Percentiles rank a stretch among this genome's conserved stretches.
These are phyloP conservation scores for Mycena crocata DNA, from an alignment of 768 basidiomycete species.

Conservation along the genomic window DNA sequence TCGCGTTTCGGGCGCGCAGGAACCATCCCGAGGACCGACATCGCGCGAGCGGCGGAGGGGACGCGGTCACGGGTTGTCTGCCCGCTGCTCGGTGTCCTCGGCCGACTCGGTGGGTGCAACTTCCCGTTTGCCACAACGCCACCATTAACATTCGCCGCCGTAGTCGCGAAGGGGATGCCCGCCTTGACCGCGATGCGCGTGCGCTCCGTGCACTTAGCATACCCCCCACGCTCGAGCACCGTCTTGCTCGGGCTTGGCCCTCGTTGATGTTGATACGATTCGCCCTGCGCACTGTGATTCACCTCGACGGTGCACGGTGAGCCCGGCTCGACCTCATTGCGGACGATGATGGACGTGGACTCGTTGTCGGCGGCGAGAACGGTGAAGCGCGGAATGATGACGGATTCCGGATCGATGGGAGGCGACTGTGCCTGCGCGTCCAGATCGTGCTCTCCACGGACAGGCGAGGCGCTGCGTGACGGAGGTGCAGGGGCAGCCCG, in stretches of 20 bases:
- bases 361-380: slow-evolving; percentile 77
- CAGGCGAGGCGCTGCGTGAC: slow-evolving; percentile 35
- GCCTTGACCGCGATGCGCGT: slow-evolving; percentile 32
- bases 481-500: slow-evolving; percentile 40
- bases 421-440: slow-evolving; percentile 41
- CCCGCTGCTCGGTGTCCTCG: slow-evolving; percentile 51
- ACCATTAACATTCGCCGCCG: slow-evolving; percentile 3
- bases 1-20: slow-evolving; percentile 55
- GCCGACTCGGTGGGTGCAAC: slow-evolving; percentile 39
- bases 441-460: slow-evolving; percentile 28
- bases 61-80: slow-evolving; percentile 38
- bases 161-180: slow-evolving; percentile 16
- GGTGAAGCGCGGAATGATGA: slow-evolving; percentile 75
- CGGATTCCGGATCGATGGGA: slow-evolving; percentile 55
- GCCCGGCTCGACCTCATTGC: slow-evolving; percentile 64
- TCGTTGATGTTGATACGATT: slow-evolving; percentile 70
- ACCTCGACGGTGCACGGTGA: slow-evolving; percentile 64
- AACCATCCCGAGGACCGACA: slow-evolving; percentile 26
- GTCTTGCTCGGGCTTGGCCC: slow-evolving; percentile 56
- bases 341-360: slow-evolving; percentile 65
- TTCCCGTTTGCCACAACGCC: slow-evolving; percentile 19
- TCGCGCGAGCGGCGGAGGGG: slow-evolving; percentile 42
- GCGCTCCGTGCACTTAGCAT: slow-evolving; percentile 36
- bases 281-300: slow-evolving; percentile 67
- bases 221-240: slow-evolving; percentile 35